These are phyloP conservation scores for Solanum neorickii DNA, from an alignment of 257 asterid species.

Conservation along the genomic window DNA sequence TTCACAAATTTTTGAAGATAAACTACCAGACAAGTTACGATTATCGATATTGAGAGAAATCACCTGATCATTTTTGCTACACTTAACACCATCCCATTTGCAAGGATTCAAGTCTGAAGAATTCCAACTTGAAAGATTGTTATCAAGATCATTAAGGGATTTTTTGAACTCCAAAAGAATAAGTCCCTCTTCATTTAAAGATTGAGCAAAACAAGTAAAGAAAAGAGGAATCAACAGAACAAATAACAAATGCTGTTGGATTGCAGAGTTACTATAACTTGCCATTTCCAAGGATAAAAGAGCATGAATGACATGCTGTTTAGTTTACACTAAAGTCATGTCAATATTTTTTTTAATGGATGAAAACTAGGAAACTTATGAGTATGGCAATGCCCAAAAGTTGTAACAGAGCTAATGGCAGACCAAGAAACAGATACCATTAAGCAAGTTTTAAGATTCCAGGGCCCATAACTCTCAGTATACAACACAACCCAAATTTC, in stretches of 20 bases:
- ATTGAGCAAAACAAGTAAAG: slow-evolving; percentile 25
- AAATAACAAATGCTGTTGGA: slow-evolving; percentile 16
- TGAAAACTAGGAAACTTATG: not conserved
- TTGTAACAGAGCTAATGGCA: not conserved
- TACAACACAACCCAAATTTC: not conserved
- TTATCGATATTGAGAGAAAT: slow-evolving; percentile 36
- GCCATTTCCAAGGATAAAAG: slow-evolving; percentile 33
- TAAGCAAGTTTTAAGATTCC: not conserved
- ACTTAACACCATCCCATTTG: slow-evolving; percentile 58
- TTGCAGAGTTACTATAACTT: not conserved
- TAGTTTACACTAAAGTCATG: not conserved
- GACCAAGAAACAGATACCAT: not conserved
- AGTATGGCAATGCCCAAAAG: not conserved
- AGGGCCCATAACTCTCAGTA: not conserved
- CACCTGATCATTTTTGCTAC: slow-evolving; percentile 29
- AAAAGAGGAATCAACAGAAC: slow-evolving; percentile 22
- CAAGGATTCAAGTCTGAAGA: slow-evolving; percentile 42
- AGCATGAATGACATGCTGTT: not conserved
- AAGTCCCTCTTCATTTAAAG: slow-evolving; percentile 55
- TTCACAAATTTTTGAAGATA: slow-evolving; percentile 45
- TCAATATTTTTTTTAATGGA: not conserved
- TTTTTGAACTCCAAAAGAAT: slow-evolving; percentile 56
- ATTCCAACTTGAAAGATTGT: slow-evolving; percentile 59
- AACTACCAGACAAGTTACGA: slow-evolving; percentile 52
- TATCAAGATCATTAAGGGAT: slow-evolving; percentile 39